A percentile compares a stretch with the other conserved stretches of the same genome.
Conservation (phyloP, 805 yeast genomes). For the Zygosaccharomyces pseudorouxii region DNA sequence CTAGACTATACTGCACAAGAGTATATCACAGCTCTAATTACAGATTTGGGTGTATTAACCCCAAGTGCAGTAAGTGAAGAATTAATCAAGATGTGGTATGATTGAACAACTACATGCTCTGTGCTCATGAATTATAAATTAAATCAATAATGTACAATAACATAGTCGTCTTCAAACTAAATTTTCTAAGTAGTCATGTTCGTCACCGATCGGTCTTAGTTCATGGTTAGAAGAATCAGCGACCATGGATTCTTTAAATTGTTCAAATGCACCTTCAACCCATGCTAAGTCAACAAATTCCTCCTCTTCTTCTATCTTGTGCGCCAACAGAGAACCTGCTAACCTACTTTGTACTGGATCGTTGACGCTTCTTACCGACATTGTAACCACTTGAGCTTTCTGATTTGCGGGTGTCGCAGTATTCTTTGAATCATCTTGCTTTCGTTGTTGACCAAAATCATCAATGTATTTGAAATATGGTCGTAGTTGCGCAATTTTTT, state of each 20-base stretch:
- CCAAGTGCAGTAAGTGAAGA: slow-evolving; percentile 99
- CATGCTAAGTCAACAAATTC: slow-evolving; percentile 41
- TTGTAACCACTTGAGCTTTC: slow-evolving; percentile 62
- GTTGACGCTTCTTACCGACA: slow-evolving; percentile 62
- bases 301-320: slow-evolving; percentile 61
- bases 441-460: slow-evolving; percentile 44
- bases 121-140: slow-evolving; percentile 1
- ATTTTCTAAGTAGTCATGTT: slow-evolving; percentile 26
- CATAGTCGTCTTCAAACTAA: slow-evolving; percentile 7
- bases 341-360: slow-evolving; percentile 55
- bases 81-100: slow-evolving; percentile 96
- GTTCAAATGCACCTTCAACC: slow-evolving; percentile 39
- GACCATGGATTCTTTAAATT: slow-evolving; percentile 25
- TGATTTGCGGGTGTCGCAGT: slow-evolving; percentile 35
- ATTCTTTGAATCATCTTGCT: slow-evolving; percentile 41
- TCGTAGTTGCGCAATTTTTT: slow-evolving; percentile 68
- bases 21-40: slow-evolving; percentile 88
- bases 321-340: slow-evolving; percentile 66
- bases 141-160: slow-evolving; percentile 1
- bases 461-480: slow-evolving; percentile 81
- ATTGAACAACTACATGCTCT: slow-evolving; percentile 38
- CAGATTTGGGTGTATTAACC: slow-evolving; percentile 94
- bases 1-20: slow-evolving; percentile 96
- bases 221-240: slow-evolving; percentile 22
- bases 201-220: slow-evolving; percentile 25